Evolutionary conservation across 75 land plant species (phyloP).

Genomic region (Larix kaempferi): DNA sequence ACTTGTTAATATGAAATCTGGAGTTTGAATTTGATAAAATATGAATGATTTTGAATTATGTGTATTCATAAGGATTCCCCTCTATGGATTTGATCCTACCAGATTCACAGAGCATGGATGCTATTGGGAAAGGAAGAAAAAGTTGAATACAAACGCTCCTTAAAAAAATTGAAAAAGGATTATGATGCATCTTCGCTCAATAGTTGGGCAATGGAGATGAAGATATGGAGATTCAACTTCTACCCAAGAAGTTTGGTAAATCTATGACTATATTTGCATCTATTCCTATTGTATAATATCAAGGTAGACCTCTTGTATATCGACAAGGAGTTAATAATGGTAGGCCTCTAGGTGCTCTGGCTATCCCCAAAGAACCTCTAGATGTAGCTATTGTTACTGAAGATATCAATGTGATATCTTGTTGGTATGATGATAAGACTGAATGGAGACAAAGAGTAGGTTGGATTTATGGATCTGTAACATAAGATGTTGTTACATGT

Average conservation of each 20-base stretch:
- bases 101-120: constrained; percentile 12
- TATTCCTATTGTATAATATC: constrained; percentile 78
- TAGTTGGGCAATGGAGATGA: constrained; percentile 36
- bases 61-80: constrained; percentile 35
- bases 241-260: constrained; percentile 3
- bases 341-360: constrained; percentile 77
- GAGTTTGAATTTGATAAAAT: no score
- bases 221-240: constrained; percentile 30
- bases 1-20: no score
- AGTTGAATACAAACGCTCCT: background rate
- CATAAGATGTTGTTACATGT: constrained; percentile 90
- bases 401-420: no score
- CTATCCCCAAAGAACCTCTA: constrained; percentile 75
- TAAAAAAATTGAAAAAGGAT: background rate
- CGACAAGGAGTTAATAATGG: constrained; percentile 50
- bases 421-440: no score
- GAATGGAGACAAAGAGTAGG: constrained; percentile 91
- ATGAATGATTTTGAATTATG: constrained; percentile 14
- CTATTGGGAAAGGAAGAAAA: background rate
- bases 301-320: constrained; percentile 73
- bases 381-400: constrained; percentile 81
- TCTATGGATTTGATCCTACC: constrained; percentile 53
- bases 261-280: constrained; percentile 62
- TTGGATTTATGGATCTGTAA: constrained; percentile 90
- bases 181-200: background rate